These are phyloP conservation scores for Amanita rubescens DNA, from an alignment of 768 basidiomycete species.

Conservation along the genomic window DNA sequence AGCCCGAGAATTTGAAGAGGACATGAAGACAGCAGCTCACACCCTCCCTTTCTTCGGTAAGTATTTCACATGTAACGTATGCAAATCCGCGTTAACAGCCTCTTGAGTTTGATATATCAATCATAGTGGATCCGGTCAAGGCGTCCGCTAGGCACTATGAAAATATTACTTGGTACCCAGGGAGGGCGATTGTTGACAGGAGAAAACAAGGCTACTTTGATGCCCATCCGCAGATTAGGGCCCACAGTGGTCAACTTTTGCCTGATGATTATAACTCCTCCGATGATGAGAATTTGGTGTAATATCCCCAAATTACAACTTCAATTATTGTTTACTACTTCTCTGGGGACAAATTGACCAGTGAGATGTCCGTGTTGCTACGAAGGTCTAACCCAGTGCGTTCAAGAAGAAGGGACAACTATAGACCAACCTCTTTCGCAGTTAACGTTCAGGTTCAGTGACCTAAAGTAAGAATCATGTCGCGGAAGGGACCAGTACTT, in stretches of 20 bases:
- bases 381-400: too few relatives aligned
- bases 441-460: too few relatives aligned
- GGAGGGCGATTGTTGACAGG: constrained; percentile 1
- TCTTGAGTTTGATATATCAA: not conserved
- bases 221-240: constrained; percentile 4
- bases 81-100: not conserved
- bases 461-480: too few relatives aligned
- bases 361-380: too few relatives aligned
- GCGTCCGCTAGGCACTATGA: constrained; percentile 1
- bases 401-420: too few relatives aligned
- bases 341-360: too few relatives aligned
- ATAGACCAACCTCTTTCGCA: too few relatives aligned
- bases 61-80: not conserved
- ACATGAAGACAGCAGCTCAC: not conserved
- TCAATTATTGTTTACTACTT: too few relatives aligned
- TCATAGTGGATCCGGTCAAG: constrained; percentile 1
- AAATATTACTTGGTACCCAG: constrained; percentile 3
- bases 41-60: not conserved
- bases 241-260: not conserved
- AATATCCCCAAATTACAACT: too few relatives aligned
- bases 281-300: too few relatives aligned
- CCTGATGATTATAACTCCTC: not conserved
- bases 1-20: constrained; percentile 4
- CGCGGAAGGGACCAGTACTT: too few relatives aligned
- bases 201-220: not conserved